Conservation (phyloP, 2,329 filamentous ascomycete genomes). For the Nemania serpens region DNA sequence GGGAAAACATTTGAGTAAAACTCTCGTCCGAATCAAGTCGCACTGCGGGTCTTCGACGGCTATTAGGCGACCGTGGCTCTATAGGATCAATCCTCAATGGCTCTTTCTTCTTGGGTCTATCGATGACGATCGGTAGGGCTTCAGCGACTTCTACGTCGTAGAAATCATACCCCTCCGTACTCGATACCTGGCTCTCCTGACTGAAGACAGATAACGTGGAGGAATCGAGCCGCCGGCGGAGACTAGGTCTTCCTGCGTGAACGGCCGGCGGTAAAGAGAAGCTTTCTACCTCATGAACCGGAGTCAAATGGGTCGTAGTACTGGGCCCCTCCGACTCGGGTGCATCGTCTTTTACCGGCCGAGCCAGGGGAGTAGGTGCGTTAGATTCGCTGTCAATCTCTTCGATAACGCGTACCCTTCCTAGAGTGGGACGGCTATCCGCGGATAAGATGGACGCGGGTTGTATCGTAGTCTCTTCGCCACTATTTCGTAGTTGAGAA, state of each 20-base stretch:
- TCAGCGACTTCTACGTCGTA: conserved; percentile 60
- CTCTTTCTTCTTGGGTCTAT: conserved; percentile 54
- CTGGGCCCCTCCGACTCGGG: conserved; percentile 37
- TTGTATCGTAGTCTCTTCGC: conserved; percentile 36
- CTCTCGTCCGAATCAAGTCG: conserved; percentile 64
- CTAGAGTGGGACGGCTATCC: conserved; percentile 40
- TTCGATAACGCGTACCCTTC: conserved; percentile 56
- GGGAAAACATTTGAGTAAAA: conserved; percentile 62
- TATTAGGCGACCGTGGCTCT: conserved; percentile 41
- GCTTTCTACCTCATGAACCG: conserved; percentile 55
- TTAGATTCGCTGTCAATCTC: conserved; percentile 68
- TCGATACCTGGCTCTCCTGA: conserved; percentile 56
- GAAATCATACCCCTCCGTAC: conserved; percentile 68
- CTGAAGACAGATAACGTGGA: conserved; percentile 56
- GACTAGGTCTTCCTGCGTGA: conserved; percentile 45
- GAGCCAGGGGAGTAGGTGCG: conserved; percentile 62
- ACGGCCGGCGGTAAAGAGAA: conserved; percentile 56
- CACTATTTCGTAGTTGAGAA: conserved; percentile 25
- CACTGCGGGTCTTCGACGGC: conserved; percentile 36
- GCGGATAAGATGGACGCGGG: conserved; percentile 40
- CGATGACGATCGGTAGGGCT: conserved; percentile 54
- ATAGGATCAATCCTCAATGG: conserved; percentile 44
- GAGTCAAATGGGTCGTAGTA: conserved; percentile 49
- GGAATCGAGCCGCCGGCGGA: conserved; percentile 55
- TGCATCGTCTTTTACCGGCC: conserved; percentile 51